Percentiles rank a stretch among this genome's conserved stretches.
phyloP scores from a whole-genome alignment of 768 basidiomycete species.

The Lyophyllum semitale region DNA sequence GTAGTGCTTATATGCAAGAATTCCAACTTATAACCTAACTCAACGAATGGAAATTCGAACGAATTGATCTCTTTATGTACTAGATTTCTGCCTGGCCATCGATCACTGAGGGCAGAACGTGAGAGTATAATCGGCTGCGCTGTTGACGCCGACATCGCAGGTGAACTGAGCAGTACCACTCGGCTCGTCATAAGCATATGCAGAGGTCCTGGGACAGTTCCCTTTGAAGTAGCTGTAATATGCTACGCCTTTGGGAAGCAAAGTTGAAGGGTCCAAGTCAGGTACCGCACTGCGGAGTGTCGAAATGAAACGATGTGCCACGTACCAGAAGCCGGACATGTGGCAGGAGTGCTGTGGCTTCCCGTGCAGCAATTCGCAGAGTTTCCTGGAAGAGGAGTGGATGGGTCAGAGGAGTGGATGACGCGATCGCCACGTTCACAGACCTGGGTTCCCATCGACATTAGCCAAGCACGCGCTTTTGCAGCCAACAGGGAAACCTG shows the following conservation, averaged over 20 bases:
- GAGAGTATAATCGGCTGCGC: slow-evolving; percentile 20
- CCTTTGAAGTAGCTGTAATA: slow-evolving; percentile 23
- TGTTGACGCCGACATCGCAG: slow-evolving; percentile 28
- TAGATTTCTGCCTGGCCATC: too few species aligned
- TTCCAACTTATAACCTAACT: too few species aligned
- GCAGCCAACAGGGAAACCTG: slow-evolving; percentile 49
- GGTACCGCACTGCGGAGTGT: too few species aligned
- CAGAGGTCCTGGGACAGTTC: slow-evolving; percentile 32
- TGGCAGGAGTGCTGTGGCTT: slow-evolving; percentile 27
- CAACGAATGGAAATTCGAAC: too few species aligned
- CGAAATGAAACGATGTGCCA: too few species aligned
- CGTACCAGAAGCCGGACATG: slow-evolving; percentile 32
- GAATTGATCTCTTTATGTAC: too few species aligned
- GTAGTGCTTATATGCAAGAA: too few species aligned
- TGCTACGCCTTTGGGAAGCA: slow-evolving; percentile 14
- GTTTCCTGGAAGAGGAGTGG: slow-evolving; percentile 3
- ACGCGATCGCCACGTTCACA: not conserved
- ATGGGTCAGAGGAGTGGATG: not conserved
- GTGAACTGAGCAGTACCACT: slow-evolving; percentile 46
- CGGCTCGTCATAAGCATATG: slow-evolving; percentile 46
- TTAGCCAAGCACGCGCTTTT: slow-evolving; percentile 45
- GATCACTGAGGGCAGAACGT: slow-evolving; percentile 27
- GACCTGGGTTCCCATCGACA: slow-evolving; percentile 25
- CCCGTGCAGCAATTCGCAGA: slow-evolving; percentile 31
- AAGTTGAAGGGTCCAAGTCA: slow-evolving; percentile 17